Evolutionary conservation across 2,329 filamentous ascomycete species (phyloP).

Genomic region (Blastomyces gilchristii): DNA sequence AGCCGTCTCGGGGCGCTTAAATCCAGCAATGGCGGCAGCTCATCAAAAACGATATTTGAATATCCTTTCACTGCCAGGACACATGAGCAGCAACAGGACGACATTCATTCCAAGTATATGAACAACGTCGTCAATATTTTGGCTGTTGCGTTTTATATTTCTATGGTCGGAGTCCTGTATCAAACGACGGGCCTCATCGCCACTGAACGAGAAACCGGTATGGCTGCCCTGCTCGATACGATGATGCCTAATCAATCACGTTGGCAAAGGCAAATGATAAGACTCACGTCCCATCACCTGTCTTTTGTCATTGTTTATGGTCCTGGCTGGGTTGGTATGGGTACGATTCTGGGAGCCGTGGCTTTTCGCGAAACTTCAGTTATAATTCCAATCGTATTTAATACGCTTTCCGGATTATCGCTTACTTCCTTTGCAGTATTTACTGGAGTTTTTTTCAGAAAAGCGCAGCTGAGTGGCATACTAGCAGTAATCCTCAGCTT

Average conservation of each 20-base stretch:
- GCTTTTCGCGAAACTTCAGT: slow-evolving; percentile 56
- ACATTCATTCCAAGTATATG: slow-evolving; percentile 62
- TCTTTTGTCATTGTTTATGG: slow-evolving; percentile 66
- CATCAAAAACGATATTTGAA: slow-evolving; percentile 39
- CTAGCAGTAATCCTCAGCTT: slow-evolving; percentile 65
- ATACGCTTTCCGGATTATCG: slow-evolving; percentile 65
- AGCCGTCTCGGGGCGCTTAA: background rate
- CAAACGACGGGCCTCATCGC: slow-evolving; percentile 80
- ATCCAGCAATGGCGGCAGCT: slow-evolving; percentile 40
- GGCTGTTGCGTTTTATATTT: slow-evolving; percentile 67
- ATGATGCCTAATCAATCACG: slow-evolving; percentile 71
- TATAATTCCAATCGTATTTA: slow-evolving; percentile 60
- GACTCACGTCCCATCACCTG: slow-evolving; percentile 69
- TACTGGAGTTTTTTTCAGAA: slow-evolving; percentile 67
- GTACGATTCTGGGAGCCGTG: slow-evolving; percentile 51
- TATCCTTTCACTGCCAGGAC: slow-evolving; percentile 69
- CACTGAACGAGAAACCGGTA: slow-evolving; percentile 72
- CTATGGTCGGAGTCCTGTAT: slow-evolving; percentile 71
- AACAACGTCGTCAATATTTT: slow-evolving; percentile 63
- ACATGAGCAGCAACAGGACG: slow-evolving; percentile 52
- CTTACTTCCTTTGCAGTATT: slow-evolving; percentile 72
- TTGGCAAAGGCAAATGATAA: slow-evolving; percentile 71
- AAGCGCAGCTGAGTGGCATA: slow-evolving; percentile 79
- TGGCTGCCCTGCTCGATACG: slow-evolving; percentile 78
- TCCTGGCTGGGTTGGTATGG: slow-evolving; percentile 72